phyloP scores from a whole-genome alignment of 176 grass and related monocot species.

The Rhynchospora tenuis region DNA sequence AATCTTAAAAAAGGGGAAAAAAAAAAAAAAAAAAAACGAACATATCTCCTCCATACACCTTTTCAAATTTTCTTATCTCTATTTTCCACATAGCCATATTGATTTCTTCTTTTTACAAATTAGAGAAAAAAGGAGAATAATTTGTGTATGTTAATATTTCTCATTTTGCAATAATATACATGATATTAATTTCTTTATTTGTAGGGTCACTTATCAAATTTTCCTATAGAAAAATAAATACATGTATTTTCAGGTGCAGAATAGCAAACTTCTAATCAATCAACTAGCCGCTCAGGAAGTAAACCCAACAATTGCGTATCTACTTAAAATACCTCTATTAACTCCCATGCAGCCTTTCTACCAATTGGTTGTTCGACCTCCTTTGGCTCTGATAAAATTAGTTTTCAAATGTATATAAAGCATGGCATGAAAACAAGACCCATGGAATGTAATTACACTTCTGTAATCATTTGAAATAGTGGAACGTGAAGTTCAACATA shows the following conservation, averaged over 20 bases:
- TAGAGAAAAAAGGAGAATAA: not conserved
- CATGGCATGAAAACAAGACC: too few relatives aligned
- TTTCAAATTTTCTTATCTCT: not conserved
- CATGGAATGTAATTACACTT: too few relatives aligned
- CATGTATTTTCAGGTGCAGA: constrained; percentile 12
- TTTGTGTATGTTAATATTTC: not conserved
- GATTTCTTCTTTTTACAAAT: not conserved
- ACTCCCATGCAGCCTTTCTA: constrained; percentile 85
- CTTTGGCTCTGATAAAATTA: constrained; percentile 39
- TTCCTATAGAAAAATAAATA: not conserved
- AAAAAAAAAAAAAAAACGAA: too few relatives aligned
- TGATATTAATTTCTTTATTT: not conserved
- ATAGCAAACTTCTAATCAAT: constrained; percentile 93
- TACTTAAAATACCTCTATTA: constrained; percentile 97
- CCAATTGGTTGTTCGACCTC: constrained; percentile 45
- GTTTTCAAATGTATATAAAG: constrained; percentile 16
- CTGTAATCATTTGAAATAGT: too few relatives aligned
- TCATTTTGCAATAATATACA: not conserved
- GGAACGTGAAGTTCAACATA: too few relatives aligned
- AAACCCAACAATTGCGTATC: constrained; percentile 69
- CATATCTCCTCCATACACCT: not conserved
- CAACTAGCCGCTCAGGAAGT: constrained; percentile 93
- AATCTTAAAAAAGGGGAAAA: too few relatives aligned
- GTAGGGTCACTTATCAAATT: not conserved
- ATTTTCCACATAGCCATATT: not conserved